Conservation (phyloP, 2,329 filamentous ascomycete species). For the Fusarium proliferatum region DNA sequence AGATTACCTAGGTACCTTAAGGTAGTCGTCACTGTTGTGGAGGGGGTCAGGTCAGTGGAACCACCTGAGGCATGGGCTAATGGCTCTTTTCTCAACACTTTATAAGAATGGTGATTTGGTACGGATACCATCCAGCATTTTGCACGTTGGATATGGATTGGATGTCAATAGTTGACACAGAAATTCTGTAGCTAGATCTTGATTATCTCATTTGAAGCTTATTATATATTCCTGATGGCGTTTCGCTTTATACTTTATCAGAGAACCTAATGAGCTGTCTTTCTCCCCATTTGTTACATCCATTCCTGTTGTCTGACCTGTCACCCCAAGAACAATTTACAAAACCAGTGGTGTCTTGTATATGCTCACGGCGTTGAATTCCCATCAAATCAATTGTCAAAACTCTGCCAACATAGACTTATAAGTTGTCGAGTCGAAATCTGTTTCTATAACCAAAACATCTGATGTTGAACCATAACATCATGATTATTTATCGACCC, state of each 20-base stretch:
- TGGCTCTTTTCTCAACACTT: neutral
- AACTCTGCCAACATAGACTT: neutral
- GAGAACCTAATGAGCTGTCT: neutral
- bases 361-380: neutral
- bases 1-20: neutral
- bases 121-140: neutral
- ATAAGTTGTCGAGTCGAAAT: neutral
- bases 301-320: neutral
- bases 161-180: neutral
- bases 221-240: neutral
- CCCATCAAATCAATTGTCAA: conserved; percentile 12
- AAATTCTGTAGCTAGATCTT: neutral
- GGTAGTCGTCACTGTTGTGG: conserved; percentile 4
- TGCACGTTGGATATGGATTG: neutral
- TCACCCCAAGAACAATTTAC: neutral
- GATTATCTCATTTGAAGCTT: neutral
- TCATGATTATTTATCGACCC: neutral
- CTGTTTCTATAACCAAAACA: neutral
- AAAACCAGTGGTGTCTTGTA: conserved; percentile 3
- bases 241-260: neutral
- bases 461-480: neutral
- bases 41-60: conserved; percentile 9
- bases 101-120: neutral
- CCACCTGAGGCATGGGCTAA: neutral
- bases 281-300: neutral